A percentile compares a stretch with the other conserved stretches of the same genome.
These are phyloP conservation scores for Penicillium sp. DNA, from an alignment of 2,329 filamentous ascomycete genomes.

Conservation along the genomic window DNA sequence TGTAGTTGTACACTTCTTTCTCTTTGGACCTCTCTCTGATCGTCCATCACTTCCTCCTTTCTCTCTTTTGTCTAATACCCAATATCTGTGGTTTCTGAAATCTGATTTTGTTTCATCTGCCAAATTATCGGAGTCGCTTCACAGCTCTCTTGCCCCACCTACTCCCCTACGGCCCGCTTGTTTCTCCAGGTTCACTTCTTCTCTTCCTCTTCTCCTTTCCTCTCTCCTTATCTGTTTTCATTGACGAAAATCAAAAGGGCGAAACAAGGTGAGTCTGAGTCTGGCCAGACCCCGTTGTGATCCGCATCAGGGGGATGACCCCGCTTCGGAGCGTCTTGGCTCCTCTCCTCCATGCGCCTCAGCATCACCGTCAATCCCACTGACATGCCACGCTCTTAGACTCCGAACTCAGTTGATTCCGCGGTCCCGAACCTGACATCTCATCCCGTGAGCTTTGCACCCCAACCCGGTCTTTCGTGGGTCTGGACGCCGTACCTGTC, in stretches of 20 bases:
- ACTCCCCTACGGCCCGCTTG: slow-evolving; percentile 6
- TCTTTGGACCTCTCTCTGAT: neutral
- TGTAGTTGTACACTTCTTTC: neutral
- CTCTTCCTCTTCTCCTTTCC: neutral
- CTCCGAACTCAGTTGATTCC: neutral
- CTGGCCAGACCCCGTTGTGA: neutral
- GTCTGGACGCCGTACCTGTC: slow-evolving; percentile 5
- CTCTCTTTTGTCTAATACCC: neutral
- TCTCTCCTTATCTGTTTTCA: neutral
- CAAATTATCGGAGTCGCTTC: slow-evolving; percentile 5
- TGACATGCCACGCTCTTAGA: slow-evolving; percentile 8
- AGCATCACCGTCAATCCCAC: slow-evolving; percentile 7
- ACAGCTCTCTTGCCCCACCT: slow-evolving; percentile 10
- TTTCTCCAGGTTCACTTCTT: slow-evolving; percentile 11
- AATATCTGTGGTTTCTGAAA: neutral
- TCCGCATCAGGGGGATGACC: slow-evolving; percentile 5
- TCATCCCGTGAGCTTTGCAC: neutral
- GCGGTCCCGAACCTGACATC: neutral
- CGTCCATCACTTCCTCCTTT: neutral
- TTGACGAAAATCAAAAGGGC: neutral
- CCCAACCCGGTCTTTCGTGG: neutral
- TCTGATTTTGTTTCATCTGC: slow-evolving; percentile 3
- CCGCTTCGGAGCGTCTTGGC: slow-evolving; percentile 11
- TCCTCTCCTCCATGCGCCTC: neutral
- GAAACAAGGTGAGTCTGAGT: neutral